Conservation (phyloP, 805 yeast genomes). For the Candida argentea region DNA sequence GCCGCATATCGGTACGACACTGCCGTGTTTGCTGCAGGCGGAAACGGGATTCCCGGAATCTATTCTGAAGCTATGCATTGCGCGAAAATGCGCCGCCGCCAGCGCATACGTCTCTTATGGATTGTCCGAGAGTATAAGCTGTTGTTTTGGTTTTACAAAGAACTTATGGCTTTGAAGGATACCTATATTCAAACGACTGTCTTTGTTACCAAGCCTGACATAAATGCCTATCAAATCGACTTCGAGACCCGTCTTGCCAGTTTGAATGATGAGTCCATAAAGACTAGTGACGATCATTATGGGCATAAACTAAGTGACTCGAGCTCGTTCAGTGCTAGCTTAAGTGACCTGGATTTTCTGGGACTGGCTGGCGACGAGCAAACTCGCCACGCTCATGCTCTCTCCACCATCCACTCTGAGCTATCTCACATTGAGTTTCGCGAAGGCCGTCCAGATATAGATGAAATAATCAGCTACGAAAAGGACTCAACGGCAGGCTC, state of each 20-base stretch:
- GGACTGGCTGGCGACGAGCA: slow-evolving; percentile 1
- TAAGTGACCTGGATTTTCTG: not conserved
- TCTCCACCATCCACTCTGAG: slow-evolving; percentile 4
- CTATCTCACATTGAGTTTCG: slow-evolving; percentile 10
- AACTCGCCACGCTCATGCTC: not conserved
- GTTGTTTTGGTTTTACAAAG: slow-evolving; percentile 39
- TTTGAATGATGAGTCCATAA: slow-evolving; percentile 1
- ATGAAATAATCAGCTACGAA: slow-evolving; percentile 24
- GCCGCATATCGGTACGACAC: slow-evolving; percentile 42
- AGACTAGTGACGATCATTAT: not conserved
- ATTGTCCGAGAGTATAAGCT: slow-evolving; percentile 42
- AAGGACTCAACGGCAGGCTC: slow-evolving; percentile 31
- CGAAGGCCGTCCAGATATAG: slow-evolving; percentile 37
- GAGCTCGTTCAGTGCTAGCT: not conserved
- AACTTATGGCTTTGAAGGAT: slow-evolving; percentile 18
- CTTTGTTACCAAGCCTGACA: slow-evolving; percentile 19
- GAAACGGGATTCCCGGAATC: slow-evolving; percentile 62
- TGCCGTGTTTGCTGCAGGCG: slow-evolving; percentile 59
- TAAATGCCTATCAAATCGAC: slow-evolving; percentile 1
- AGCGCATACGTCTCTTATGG: slow-evolving; percentile 46
- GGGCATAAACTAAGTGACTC: not conserved
- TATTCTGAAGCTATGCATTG: slow-evolving; percentile 23
- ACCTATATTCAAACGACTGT: slow-evolving; percentile 19
- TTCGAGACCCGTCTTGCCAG: slow-evolving; percentile 1
- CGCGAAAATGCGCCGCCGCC: slow-evolving; percentile 9